Conservation (phyloP, 2,329 filamentous ascomycete species). For the Fusarium luffae region DNA sequence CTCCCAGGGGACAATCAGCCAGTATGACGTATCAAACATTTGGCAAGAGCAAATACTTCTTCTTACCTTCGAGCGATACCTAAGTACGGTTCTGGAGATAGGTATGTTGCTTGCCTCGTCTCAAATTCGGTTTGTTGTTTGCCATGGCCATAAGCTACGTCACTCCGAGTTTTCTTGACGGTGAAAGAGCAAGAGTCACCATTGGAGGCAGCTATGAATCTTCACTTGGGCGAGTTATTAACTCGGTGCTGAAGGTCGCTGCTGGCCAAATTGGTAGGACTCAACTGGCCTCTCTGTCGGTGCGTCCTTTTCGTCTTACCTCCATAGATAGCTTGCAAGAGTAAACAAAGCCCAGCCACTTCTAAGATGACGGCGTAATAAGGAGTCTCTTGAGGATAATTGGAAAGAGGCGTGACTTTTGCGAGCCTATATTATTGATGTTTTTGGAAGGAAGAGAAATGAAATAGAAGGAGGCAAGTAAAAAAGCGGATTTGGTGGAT, state of each 20-base stretch:
- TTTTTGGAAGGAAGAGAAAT: neutral
- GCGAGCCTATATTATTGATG: neutral
- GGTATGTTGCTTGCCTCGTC: neutral
- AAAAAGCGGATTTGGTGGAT: no score
- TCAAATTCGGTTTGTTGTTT: neutral
- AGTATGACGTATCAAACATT: neutral
- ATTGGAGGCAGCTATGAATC: fast-evolving
- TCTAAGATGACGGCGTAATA: neutral
- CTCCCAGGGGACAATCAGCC: neutral
- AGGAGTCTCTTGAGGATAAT: no score
- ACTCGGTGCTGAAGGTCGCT: neutral
- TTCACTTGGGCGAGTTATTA: neutral
- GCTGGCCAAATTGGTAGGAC: neutral
- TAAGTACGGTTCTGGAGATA: neutral
- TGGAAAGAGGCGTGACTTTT: no score
- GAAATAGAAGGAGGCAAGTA: neutral
- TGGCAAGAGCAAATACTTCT: neutral
- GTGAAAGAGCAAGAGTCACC: neutral
- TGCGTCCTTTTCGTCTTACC: neutral
- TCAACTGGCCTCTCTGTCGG: neutral
- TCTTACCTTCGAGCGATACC: fast-evolving
- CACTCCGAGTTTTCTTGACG: neutral
- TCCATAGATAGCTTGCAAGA: neutral
- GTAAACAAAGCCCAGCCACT: neutral
- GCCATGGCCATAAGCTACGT: neutral